phyloP scores from a whole-genome alignment of 2,329 filamentous ascomycete species.

The Leptoxyphium fumago region DNA sequence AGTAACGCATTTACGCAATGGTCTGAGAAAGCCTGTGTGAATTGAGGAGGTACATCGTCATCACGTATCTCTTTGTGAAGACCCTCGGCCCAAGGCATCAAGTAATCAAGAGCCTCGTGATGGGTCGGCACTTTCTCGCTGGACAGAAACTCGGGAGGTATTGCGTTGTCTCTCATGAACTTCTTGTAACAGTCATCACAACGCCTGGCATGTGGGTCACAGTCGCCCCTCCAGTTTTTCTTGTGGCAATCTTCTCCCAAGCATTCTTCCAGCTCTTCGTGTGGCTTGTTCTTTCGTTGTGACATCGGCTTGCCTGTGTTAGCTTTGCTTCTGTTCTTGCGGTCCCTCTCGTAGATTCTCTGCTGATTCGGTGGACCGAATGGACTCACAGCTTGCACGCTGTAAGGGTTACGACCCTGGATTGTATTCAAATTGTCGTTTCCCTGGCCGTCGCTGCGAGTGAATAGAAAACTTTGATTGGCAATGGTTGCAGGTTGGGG shows the following conservation, averaged over 20 bases:
- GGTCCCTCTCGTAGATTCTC: too few relatives aligned
- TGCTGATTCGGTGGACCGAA: too few relatives aligned
- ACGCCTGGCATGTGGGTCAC: not conserved
- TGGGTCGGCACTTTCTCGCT: not conserved
- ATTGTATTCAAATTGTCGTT: too few relatives aligned
- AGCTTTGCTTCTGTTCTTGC: not conserved
- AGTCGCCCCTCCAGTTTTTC: not conserved
- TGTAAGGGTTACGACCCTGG: too few relatives aligned
- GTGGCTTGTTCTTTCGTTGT: not conserved
- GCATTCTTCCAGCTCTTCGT: not conserved
- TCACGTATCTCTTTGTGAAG: not conserved
- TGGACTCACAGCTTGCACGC: too few relatives aligned
- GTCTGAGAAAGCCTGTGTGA: not conserved
- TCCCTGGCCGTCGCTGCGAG: too few relatives aligned
- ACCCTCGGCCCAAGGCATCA: not conserved
- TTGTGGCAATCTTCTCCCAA: not conserved
- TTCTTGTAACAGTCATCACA: not conserved
- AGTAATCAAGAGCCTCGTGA: not conserved
- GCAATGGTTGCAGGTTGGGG: too few relatives aligned
- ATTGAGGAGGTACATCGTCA: not conserved
- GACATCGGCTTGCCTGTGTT: not conserved
- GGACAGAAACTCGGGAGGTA: not conserved
- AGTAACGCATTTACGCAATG: slow-evolving; percentile 1
- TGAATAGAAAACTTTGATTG: too few relatives aligned
- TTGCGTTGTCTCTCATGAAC: not conserved